Base-by-base conservation (phyloP, 768 basidiomycete genomes). In the Mycena crocata region DNA sequence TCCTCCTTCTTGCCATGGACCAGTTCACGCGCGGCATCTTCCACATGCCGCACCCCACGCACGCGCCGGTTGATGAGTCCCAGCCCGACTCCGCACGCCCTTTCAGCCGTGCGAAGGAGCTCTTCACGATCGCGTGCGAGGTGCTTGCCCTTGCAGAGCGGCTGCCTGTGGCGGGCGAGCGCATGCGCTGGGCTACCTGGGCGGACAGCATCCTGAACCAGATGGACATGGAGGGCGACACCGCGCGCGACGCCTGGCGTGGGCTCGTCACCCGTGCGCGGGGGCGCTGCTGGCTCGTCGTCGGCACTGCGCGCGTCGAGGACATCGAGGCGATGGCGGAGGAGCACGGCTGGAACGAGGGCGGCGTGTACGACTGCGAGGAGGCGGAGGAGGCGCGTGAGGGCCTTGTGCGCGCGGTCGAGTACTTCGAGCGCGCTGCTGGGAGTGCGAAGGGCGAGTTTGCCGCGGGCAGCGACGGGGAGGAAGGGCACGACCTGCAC, bases 1-100 rank as follows among this genome's bases (percentile, higher is more conserved):
- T 91, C 44, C 78, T 90, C 76, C 74, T 83, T 19, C 80, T 89
- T 34, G 89, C 90, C 10, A 87, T 89, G 80, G 90, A 91, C 74
- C 90, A 90, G 67, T 90, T 91, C 73, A 85, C 85, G 7, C 81
- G 89, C 24, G 90, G 89, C 8, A 90, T 91, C 62, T 87, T 92
- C 73, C 87, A 90, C 73, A 90, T 90, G 90, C 90, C 90, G 2
- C 89, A 88, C 69, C 82, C 80, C 9, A 74, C 62, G n/a, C 68
- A 71, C 51, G 56, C 49, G n/a, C n/a, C n/a, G n/a, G n/a, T 37
- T 15, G 9, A 37, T 52, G 70, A 35, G 54, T 71, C 28, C 57
- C 57, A 54, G 37, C 68, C 12, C 61, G 24, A 14, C 24, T 5
- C 24, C 45, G 24, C 72, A 24, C 77, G 77, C 35, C 67, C 79